Conservation (phyloP, 805 yeast genomes). For the Yamadazyma laniorum region DNA sequence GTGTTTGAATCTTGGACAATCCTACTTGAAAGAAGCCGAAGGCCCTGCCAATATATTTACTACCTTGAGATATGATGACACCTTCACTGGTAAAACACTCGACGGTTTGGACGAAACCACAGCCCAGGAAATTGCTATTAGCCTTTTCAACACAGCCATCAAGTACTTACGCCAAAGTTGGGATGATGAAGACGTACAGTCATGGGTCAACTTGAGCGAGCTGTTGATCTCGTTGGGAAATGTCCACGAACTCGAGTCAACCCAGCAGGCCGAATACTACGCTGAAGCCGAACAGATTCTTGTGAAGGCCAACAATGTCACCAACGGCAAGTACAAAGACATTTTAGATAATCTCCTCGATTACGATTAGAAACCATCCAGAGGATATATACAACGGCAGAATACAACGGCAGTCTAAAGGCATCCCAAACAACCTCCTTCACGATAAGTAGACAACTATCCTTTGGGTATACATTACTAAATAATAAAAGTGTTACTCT, state of each 20-base stretch:
- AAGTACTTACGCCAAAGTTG: slow-evolving; percentile 56
- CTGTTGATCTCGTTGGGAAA: slow-evolving; percentile 80
- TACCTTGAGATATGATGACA: slow-evolving; percentile 57
- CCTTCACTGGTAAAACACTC: slow-evolving; percentile 25
- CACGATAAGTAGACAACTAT: too few species aligned
- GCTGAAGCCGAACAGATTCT: slow-evolving; percentile 66
- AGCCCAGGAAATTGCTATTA: slow-evolving; percentile 51
- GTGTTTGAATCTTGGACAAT: slow-evolving; percentile 57
- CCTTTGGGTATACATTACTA: not conserved
- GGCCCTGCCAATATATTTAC: slow-evolving; percentile 55
- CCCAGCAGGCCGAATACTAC: slow-evolving; percentile 67
- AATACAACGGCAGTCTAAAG: too few species aligned
- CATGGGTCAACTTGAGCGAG: slow-evolving; percentile 85
- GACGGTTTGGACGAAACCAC: slow-evolving; percentile 35
- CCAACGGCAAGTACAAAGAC: slow-evolving; percentile 71
- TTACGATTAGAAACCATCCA: too few species aligned
- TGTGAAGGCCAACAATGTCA: slow-evolving; percentile 72
- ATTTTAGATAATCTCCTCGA: slow-evolving; percentile 51
- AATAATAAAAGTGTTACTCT: not conserved
- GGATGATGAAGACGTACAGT: slow-evolving; percentile 54
- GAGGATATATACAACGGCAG: too few species aligned
- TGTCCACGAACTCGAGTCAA: slow-evolving; percentile 59
- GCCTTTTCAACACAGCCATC: slow-evolving; percentile 52
- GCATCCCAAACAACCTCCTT: too few species aligned
- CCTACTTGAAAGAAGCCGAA: slow-evolving; percentile 64